Evolutionary conservation across 345 rosid genomes (phyloP).

Genomic region (Salix purpurea): DNA sequence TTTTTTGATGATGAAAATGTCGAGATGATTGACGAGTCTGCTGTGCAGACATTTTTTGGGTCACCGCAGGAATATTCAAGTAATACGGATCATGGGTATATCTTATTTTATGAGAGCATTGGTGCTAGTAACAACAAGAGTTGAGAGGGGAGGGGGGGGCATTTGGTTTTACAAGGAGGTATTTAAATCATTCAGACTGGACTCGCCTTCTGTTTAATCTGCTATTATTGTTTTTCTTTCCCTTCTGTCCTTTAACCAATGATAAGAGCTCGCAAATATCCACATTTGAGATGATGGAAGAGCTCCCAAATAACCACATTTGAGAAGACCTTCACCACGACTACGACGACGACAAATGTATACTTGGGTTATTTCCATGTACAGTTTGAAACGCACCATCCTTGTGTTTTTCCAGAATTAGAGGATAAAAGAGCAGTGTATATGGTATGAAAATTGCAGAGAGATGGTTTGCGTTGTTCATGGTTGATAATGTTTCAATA

Average conservation of each 20-base stretch:
- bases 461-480: slow-evolving; percentile 24
- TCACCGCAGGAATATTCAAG: slow-evolving; percentile 94
- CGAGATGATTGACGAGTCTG: slow-evolving; percentile 98
- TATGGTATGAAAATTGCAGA: slow-evolving; percentile 34
- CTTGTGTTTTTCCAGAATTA: slow-evolving; percentile 39
- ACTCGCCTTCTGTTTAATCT: slow-evolving; percentile 14
- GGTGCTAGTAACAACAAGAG: slow-evolving; percentile 48
- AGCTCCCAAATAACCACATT: slow-evolving; percentile 21
- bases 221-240: slow-evolving; percentile 19
- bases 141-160: slow-evolving; percentile 27
- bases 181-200: slow-evolving; percentile 36
- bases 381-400: slow-evolving; percentile 53
- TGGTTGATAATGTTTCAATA: slow-evolving; percentile 28
- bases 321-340: slow-evolving; percentile 15
- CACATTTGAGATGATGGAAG: slow-evolving; percentile 27
- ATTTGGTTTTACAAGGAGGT: slow-evolving; percentile 31
- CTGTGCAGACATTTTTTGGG: slow-evolving; percentile 95
- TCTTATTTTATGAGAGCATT: slow-evolving; percentile 92
- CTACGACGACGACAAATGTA: slow-evolving; percentile 34
- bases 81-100: slow-evolving; percentile 96
- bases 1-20: slow-evolving; percentile 96
- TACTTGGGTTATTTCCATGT: slow-evolving; percentile 54
- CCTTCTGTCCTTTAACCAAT: slow-evolving; percentile 20
- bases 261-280: slow-evolving; percentile 30
- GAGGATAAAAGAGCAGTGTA: slow-evolving; percentile 37